Evolutionary conservation across 2,329 filamentous ascomycete species (phyloP), one percentile per base, ranked within the genome.

Genomic region (Plenodomus tracheiphilus): DNA sequence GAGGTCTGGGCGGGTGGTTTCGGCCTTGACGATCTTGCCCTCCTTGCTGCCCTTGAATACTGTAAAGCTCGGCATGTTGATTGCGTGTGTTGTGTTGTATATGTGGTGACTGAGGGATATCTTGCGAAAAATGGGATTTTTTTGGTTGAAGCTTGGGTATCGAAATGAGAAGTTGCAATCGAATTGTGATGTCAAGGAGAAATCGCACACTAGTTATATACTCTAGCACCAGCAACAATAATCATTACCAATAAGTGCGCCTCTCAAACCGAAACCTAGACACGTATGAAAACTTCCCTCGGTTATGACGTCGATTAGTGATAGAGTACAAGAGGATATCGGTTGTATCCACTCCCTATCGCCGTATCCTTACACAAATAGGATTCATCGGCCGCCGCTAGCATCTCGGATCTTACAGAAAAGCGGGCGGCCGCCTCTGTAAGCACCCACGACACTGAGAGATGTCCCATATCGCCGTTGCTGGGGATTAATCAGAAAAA

Each of bases 31-130:
- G 60, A 86, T 81, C 49, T 75, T 75, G 60, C 84, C 83, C 47
- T 79, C 78, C 56, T 81, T 76, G 56, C 77, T 77, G 57, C 85
- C 85, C 65, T 84, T 85, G 79, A 77, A 87, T 47, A 86, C 81
- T 34, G 82, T 86, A 75, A 85, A 85, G 44, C 72, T 61, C 54
- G 66, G 65, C 72, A 74, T 73, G 13, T 36, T 65, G 48, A 17
- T 5, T 49, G 37, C n/a, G 17, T 39, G 34, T 8, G 7, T 7
- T 32, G 28, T 25, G 22, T 41, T 45, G 21, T 38, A 22, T 41
- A 17, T 44, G 39, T 38, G 34, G 20, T 43, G 22, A 15, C 22
- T 10, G 28, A 15, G 28, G 6, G 28, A 11, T 32, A 4, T 44
- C 21, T 45, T 17, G 42, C 39, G 30, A 46, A 25, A 30, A 40